Evolutionary conservation across 441 rosid species (phyloP), one percentile per base, ranked within the genome.

Genomic region (Brassica balearica): DNA sequence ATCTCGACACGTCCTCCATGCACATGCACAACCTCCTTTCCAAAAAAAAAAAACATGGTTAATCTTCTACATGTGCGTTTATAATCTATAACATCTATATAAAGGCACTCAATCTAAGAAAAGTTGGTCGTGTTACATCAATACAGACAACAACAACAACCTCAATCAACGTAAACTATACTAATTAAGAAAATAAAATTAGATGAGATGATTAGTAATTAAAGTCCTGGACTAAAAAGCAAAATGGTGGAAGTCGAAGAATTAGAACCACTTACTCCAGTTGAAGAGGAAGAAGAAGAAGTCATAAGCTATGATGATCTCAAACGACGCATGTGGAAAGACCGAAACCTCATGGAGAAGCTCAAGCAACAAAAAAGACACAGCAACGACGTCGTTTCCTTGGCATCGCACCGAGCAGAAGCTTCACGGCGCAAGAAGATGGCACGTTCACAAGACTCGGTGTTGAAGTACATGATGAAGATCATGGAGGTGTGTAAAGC

Each of bases 321-420:
- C 61, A 86, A 89, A 85, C 86, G 81, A 71, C 85, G 91, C 14
- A 87, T 86, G 87, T 80, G 86, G 91, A 87, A 77, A 72, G 93
- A 91, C 48, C 70, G 81, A 1, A 2, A 68, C 73, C 84, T 76
- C 38, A 73, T 91, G 86, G 81, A 85, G 23, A 87, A 81, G 79
- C 62, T 87, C 55, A 75, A 81, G 68, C 74, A 84, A 32, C 72
- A 75, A 67, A 74, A 62, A 75, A 69, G 36, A 6, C n/a, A 67
- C 2, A 2, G 38, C 2, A 2, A 46, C 3, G 58, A 63, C 11
- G 67, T 61, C 67, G 32, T 46, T 67, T 20, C 73, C 1, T 43
- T 51, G 8, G 8, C 67, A 19, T 36, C 61, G 15, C 63, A 75
- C 65, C 12, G 79, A 58, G 65, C 53, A 43, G 77, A 83, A 60